These are phyloP conservation scores for Penicillium brasilianum DNA, from an alignment of 2,329 filamentous ascomycete species.

Conservation along the genomic window DNA sequence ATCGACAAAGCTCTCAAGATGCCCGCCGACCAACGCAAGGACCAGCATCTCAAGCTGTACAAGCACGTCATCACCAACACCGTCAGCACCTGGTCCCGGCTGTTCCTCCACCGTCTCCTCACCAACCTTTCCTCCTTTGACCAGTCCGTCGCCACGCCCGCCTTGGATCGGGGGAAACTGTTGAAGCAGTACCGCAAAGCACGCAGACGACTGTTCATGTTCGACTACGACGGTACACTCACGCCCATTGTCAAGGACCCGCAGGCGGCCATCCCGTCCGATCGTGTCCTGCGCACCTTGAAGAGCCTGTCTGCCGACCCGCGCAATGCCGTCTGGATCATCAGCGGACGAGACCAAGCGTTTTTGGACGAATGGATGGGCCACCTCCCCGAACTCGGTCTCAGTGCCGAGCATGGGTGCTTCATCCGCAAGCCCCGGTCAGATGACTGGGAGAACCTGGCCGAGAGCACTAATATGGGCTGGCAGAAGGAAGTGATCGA, in stretches of 20 bases:
- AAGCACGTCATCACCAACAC: conserved; percentile 83
- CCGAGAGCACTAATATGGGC: conserved; percentile 83
- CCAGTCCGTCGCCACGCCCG: conserved; percentile 76
- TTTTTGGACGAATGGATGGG: conserved; percentile 91
- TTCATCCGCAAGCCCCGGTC: conserved; percentile 84
- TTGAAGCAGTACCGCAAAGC: conserved; percentile 75
- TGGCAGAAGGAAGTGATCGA: conserved; percentile 88
- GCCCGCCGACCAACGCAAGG: conserved; percentile 66
- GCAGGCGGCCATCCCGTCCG: conserved; percentile 83
- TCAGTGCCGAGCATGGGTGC: conserved; percentile 95
- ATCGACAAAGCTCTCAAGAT: conserved; percentile 83
- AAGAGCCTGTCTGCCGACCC: conserved; percentile 79
- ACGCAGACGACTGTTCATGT: conserved; percentile 89
- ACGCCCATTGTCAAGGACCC: conserved; percentile 95
- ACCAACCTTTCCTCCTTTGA: conserved; percentile 79
- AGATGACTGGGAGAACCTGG: conserved; percentile 84
- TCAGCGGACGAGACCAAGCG: conserved; percentile 89
- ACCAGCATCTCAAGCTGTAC: conserved; percentile 77
- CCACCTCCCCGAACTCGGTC: conserved; percentile 86
- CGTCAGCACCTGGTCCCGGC: conserved; percentile 82
- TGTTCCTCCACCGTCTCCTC: conserved; percentile 77
- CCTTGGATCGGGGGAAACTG: conserved; percentile 75
- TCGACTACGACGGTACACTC: conserved; percentile 96
- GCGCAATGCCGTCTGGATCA: conserved; percentile 94
- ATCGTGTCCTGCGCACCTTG: conserved; percentile 78